Conservation (phyloP, 2,329 filamentous ascomycete species). For the Calonectria pteridis region DNA sequence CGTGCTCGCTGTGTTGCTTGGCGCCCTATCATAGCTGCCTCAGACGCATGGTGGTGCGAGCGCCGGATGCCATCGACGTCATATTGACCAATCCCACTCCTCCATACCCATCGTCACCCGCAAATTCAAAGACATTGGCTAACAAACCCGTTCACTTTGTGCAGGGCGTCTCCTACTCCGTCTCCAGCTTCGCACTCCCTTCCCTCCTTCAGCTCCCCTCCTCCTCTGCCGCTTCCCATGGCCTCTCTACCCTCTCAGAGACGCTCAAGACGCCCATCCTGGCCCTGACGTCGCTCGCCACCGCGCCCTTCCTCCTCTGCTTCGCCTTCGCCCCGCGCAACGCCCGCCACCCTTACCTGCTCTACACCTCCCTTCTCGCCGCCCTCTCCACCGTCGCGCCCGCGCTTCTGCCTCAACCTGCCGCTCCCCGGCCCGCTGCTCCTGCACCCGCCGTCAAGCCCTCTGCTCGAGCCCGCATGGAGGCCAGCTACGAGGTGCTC, state of each 20-base stretch:
- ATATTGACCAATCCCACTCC: not conserved
- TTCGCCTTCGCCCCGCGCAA: constrained; percentile 81
- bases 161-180: constrained; percentile 90
- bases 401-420: constrained; percentile 57
- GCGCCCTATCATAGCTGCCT: not conserved
- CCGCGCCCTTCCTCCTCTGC: constrained; percentile 80
- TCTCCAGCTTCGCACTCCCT: constrained; percentile 82
- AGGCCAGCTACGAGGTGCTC: constrained; percentile 79
- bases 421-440: constrained; percentile 43
- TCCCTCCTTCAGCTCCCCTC: constrained; percentile 85
- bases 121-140: constrained; percentile 19
- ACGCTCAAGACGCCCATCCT: constrained; percentile 75
- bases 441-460: constrained; percentile 45
- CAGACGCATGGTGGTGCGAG: not conserved
- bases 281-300: constrained; percentile 76
- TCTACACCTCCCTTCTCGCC: constrained; percentile 84
- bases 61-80: not conserved
- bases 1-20: not conserved
- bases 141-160: constrained; percentile 23
- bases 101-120: constrained; percentile 16
- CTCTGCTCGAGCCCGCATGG: constrained; percentile 63
- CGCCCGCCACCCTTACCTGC: constrained; percentile 86
- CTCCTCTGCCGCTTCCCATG: constrained; percentile 76
- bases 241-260: constrained; percentile 75
- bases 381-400: constrained; percentile 70